These are phyloP conservation scores for Plasmodium gallinaceum DNA, from an alignment of 169 alveolate species.

Conservation along the genomic window DNA sequence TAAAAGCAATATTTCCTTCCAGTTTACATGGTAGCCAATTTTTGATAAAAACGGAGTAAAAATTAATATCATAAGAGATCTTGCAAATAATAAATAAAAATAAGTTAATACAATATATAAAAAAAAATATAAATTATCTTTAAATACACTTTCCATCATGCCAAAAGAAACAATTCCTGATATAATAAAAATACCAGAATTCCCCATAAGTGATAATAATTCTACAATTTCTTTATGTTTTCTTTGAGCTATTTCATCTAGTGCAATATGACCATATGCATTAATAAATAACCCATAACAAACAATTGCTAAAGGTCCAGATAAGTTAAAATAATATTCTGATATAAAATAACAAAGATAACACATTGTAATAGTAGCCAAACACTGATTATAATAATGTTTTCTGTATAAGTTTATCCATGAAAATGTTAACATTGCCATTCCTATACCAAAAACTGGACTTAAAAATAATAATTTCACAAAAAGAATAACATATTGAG, in stretches of 20 bases:
- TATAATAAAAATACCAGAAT: conserved; percentile 88
- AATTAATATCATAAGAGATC: conserved; percentile 86
- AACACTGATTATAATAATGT: conserved; percentile 86
- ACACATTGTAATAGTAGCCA: conserved; percentile 80
- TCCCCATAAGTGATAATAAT: conserved; percentile 86
- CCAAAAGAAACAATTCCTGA: conserved; percentile 90
- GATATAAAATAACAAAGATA: conserved; percentile 87
- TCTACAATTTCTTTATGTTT: conserved; percentile 86
- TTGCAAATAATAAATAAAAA: conserved; percentile 82
- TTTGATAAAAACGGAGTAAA: conserved; percentile 86
- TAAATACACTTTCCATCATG: conserved; percentile 85
- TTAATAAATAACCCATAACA: conserved; percentile 90
- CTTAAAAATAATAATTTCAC: conserved; percentile 86
- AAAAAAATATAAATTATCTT: conserved; percentile 35
- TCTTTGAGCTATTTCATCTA: conserved; percentile 89
- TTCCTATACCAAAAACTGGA: conserved; percentile 87
- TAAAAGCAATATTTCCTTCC: conserved; percentile 89
- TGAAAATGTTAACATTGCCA: conserved; percentile 84
- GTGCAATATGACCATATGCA: conserved; percentile 89
- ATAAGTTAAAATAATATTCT: conserved; percentile 84
- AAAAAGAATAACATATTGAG: conserved; percentile 83
- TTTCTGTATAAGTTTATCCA: conserved; percentile 88
- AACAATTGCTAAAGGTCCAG: conserved; percentile 92
- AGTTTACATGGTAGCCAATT: conserved; percentile 87
- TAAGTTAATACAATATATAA: conserved; percentile 79